These are phyloP conservation scores for Cutaneotrichosporon cyanovorans DNA, from an alignment of 1,284 basidiomycete genomes.

Conservation along the genomic window DNA sequence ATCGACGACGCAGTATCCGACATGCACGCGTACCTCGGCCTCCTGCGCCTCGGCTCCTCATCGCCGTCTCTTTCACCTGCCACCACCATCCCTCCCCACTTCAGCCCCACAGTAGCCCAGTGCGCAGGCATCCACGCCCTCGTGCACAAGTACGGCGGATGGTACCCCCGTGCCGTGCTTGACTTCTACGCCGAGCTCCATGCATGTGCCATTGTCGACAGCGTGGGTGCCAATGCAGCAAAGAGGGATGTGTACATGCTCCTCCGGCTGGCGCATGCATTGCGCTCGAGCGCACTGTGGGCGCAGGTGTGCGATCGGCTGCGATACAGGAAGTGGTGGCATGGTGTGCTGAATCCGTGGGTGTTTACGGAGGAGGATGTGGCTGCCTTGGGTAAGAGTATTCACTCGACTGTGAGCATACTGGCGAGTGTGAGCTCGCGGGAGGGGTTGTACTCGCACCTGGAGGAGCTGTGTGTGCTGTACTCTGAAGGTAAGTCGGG, in stretches of 20 bases:
- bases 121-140: slow-evolving; percentile 14
- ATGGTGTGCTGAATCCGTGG: slow-evolving; percentile 13
- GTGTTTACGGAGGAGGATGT: slow-evolving; percentile 7
- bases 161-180: slow-evolving; percentile 15
- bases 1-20: slow-evolving; percentile 7
- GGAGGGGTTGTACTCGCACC: slow-evolving; percentile 5
- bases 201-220: slow-evolving; percentile 6
- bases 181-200: slow-evolving; percentile 20
- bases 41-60: slow-evolving; percentile 4
- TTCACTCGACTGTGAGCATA: slow-evolving; percentile 10
- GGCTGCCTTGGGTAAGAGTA: slow-evolving; percentile 4
- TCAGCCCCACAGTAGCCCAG: slow-evolving; percentile 11
- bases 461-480: slow-evolving; percentile 14
- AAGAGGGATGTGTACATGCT: slow-evolving; percentile 10
- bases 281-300: slow-evolving; percentile 10
- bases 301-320: slow-evolving; percentile 13
- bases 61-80: too few species aligned
- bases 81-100: slow-evolving; percentile 2
- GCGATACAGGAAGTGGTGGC: slow-evolving; percentile 8
- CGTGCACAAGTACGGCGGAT: slow-evolving; percentile 14
- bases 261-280: slow-evolving; percentile 11
- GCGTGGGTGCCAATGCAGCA: slow-evolving; percentile 2
- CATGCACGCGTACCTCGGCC: slow-evolving; percentile 16
- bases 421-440: slow-evolving; percentile 9
- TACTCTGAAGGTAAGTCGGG: slow-evolving; percentile 9